Evolutionary conservation across 192 early-diverging fungal species (phyloP).

Genomic region (Coemansia sp.): DNA sequence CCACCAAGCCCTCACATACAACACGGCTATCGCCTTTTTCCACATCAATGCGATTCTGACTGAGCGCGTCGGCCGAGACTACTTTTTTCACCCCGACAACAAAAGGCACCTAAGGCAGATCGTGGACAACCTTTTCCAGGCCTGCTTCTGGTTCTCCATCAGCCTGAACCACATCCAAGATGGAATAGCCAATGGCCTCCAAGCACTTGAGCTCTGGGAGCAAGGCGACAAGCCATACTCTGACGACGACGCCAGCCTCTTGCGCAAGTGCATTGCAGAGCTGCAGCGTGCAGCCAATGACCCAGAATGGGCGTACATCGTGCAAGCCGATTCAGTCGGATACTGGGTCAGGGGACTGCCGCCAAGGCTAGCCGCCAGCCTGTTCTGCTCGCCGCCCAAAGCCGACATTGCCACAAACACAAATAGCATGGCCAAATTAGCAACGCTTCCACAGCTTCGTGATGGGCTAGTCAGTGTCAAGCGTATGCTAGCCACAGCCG

Average conservation of each 20-base stretch:
- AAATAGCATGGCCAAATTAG: background rate
- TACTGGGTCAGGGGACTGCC: conserved; percentile 28
- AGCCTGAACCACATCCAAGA: conserved; percentile 36
- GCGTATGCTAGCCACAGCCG: conserved; percentile 12
- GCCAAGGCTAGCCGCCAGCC: background rate
- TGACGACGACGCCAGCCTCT: conserved; percentile 15
- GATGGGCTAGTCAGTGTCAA: conserved; percentile 10
- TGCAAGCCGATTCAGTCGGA: conserved; percentile 26
- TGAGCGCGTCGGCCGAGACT: conserved; percentile 65
- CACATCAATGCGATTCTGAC: conserved; percentile 66
- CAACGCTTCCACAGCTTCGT: conserved; percentile 24
- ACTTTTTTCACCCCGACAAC: conserved; percentile 70
- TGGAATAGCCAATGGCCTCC: conserved; percentile 29
- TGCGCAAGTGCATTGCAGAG: conserved; percentile 20
- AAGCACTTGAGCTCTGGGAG: conserved; percentile 39
- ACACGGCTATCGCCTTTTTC: conserved; percentile 59
- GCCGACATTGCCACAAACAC: background rate
- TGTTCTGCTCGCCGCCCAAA: conserved; percentile 1
- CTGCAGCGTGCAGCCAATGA: conserved; percentile 31
- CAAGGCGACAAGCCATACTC: conserved; percentile 43
- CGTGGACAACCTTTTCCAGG: conserved; percentile 62
- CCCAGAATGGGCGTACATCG: conserved; percentile 24
- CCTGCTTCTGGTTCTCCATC: conserved; percentile 67
- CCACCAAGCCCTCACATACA: conserved; percentile 44
- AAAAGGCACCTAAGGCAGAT: conserved; percentile 56